These are phyloP conservation scores for Pythium periplocum DNA, from an alignment of 352 stramenopile genomes.

Conservation along the genomic window DNA sequence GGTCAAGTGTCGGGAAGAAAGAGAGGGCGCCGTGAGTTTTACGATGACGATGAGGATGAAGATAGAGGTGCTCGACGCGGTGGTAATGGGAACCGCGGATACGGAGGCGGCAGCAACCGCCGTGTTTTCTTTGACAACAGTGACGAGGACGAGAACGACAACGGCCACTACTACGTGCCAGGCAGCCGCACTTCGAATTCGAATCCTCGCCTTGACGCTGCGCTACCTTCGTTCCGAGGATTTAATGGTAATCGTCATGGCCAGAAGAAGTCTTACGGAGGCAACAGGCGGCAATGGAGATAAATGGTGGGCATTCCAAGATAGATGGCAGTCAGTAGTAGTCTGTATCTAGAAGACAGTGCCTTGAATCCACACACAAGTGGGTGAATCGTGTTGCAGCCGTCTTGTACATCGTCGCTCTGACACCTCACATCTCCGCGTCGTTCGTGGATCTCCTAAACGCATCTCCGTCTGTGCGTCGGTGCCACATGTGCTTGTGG, in stretches of 20 bases:
- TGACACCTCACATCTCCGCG: no score
- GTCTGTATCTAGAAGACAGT: no score
- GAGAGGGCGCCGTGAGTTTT: constrained; percentile 2
- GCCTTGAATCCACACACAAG: no score
- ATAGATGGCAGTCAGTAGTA: no score
- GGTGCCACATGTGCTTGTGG: no score
- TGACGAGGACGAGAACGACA: constrained; percentile 27
- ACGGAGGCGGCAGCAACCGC: constrained; percentile 8
- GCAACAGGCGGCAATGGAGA: not conserved
- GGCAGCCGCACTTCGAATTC: not conserved
- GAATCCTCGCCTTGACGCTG: not conserved
- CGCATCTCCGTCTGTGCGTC: no score
- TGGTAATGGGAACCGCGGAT: not conserved
- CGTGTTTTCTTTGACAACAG: constrained; percentile 29
- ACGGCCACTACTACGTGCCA: constrained; percentile 24
- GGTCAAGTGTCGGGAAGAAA: not conserved
- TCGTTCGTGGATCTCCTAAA: no score
- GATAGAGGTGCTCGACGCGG: not conserved
- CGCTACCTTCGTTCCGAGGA: constrained; percentile 3
- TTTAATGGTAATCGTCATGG: constrained; percentile 2
- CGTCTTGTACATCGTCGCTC: no score
- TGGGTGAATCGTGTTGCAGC: no score
- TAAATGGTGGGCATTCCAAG: no score
- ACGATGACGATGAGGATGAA: constrained; percentile 2
- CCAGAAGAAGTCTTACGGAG: constrained; percentile 2